Base-by-base conservation (phyloP, 2,329 filamentous ascomycete species). In the Calonectria montana region DNA sequence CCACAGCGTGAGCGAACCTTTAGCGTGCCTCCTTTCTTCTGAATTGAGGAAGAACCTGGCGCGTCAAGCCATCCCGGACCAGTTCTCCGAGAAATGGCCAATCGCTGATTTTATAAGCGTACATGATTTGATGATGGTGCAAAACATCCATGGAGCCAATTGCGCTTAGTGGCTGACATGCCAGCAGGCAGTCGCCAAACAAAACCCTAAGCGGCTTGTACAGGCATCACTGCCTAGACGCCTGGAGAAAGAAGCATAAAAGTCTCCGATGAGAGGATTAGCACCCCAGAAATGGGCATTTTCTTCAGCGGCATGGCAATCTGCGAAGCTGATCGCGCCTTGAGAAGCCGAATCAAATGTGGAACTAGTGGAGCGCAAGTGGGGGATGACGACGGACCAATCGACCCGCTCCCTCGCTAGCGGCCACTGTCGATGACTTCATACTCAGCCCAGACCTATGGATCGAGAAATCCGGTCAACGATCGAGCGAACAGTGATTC, bases 1-100 rank as follows among this genome's bases (percentile, higher is more conserved):
- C 57, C 61, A 18, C 65, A 41, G 29, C 75, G 71, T 13, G 64
- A 76, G 16, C 67, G 68, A 64, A 25, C 72, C 10, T 68, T 75
- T 63, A 63, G 45, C 43, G 75, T 79, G 16, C 65, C 76, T 43
- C 74, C 76, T 10, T 78, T 77, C 29, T 75, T 77, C 45, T 79
- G 62, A 76, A 13, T 31, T 31, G 45, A 74, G 69, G 64, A 70
- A 45, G 31, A 18, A 21, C 13, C 27, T 21, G 31, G 35, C 53
- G 5, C 50, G n/a, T 31, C 21, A 31, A 39, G 53, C 21, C 37
- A 37, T 39, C n/a, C 37, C 39, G 21, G 31, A 35, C 29, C 35
- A 37, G 45, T n/a, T 50, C 43, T 25, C n/a, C 16, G 50, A 64
- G 21, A 21, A 65, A 25, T 15, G 41, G 48, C 12, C 16, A 16